Evolutionary conservation across 1,284 basidiomycete genomes (phyloP).

Genomic region (Mycena sp.): DNA sequence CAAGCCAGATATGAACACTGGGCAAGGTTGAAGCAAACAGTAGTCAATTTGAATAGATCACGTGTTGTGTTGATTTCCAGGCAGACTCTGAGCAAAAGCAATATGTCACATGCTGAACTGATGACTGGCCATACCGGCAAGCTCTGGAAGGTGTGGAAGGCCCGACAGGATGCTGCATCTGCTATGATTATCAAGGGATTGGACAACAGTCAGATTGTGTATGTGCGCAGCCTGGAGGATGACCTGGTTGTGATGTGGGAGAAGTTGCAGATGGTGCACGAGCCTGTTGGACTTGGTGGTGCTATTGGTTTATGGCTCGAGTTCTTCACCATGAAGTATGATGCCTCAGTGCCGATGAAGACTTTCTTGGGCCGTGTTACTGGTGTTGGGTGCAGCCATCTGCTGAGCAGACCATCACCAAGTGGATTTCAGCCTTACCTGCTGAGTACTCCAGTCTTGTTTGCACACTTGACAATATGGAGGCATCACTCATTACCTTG

Average conservation of each 20-base stretch:
- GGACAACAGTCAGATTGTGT: not conserved
- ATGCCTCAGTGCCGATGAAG: not conserved
- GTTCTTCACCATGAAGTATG: not conserved
- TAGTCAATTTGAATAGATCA: no score
- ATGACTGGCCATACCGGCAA: not conserved
- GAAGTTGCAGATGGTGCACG: not conserved
- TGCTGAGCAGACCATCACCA: not conserved
- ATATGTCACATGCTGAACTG: not conserved
- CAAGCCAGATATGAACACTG: no score
- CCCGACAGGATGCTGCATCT: not conserved
- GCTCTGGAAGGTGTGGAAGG: not conserved
- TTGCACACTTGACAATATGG: not conserved
- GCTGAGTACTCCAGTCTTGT: not conserved
- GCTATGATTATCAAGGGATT: not conserved
- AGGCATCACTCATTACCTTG: not conserved
- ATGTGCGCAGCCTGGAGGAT: not conserved
- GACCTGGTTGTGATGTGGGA: not conserved
- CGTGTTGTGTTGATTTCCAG: no score
- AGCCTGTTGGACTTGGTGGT: not conserved
- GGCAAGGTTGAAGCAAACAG: no score
- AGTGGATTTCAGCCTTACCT: not conserved
- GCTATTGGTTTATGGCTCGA: not conserved
- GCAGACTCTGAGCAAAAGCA: no score
- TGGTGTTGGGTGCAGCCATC: not conserved
- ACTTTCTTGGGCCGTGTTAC: not conserved